Evolutionary conservation across 805 yeast species (phyloP).

Genomic region (Saturnispora gosingensis): DNA sequence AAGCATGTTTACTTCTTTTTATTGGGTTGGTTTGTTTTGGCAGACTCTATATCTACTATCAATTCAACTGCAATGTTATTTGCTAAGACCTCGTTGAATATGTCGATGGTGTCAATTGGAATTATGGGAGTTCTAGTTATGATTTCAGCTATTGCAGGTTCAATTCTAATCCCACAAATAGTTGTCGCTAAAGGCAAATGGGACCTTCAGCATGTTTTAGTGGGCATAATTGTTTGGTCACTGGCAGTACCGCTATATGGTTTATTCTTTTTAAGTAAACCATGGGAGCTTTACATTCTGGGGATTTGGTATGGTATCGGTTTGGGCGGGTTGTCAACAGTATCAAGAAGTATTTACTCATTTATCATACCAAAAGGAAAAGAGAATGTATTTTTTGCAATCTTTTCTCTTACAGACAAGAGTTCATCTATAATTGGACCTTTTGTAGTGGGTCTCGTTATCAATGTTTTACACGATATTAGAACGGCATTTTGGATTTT

Average conservation of each 20-base stretch:
- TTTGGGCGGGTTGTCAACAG: slow-evolving; percentile 63
- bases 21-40: slow-evolving; percentile 66
- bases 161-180: slow-evolving; percentile 44
- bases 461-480: slow-evolving; percentile 65
- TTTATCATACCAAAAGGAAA: slow-evolving; percentile 65
- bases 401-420: slow-evolving; percentile 71
- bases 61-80: slow-evolving; percentile 72
- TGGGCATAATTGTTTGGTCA: slow-evolving; percentile 50
- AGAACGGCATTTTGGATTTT: slow-evolving; percentile 64
- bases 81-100: slow-evolving; percentile 59
- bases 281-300: slow-evolving; percentile 58
- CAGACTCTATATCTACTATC: slow-evolving; percentile 70
- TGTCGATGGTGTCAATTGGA: slow-evolving; percentile 60
- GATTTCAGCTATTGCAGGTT: slow-evolving; percentile 59
- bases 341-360: slow-evolving; percentile 59
- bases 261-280: slow-evolving; percentile 50
- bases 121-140: slow-evolving; percentile 58
- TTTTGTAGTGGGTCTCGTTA: slow-evolving; percentile 57
- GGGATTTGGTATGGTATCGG: slow-evolving; percentile 73
- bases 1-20: slow-evolving; percentile 60
- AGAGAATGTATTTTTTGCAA: slow-evolving; percentile 67
- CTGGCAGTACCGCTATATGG: slow-evolving; percentile 67
- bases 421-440: slow-evolving; percentile 76
- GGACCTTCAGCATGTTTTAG: slow-evolving; percentile 40
- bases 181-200: slow-evolving; percentile 30